Evolutionary conservation across 2,329 filamentous ascomycete genomes (phyloP), one percentile per base, ranked within the genome.

Genomic region (Monosporascus sp.): DNA sequence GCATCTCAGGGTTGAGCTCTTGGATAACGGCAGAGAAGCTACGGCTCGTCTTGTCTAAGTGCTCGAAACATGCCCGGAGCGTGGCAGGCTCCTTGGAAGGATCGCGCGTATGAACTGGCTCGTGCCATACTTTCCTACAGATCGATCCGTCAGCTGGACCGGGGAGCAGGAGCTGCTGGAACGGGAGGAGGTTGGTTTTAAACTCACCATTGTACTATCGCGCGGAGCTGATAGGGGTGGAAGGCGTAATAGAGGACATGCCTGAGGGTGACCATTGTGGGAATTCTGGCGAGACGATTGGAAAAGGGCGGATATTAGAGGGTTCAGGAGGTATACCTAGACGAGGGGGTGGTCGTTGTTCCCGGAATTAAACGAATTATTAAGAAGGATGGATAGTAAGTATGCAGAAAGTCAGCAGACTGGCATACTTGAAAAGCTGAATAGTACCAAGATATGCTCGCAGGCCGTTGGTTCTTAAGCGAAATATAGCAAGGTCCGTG

Each of bases 21-120:
- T 96, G 85, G 60, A 99, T 99, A 68, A 99, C 94, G 47, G 90
- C 81, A 50, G 87, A 80, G 72, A 99, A 99, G 70, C 91, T 97
- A 55, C 94, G 89, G 69, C 92, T 97, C 50, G 94, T 99, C 76
- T 88, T 61, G 64, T 93, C 80, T 60, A 99, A 83, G 71, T 88
- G 90, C 59, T 88, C 77, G 77, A 96, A 97, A 78, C 94, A 97
- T 78, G 85, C 79, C 70, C 83, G 82, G 57, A 95, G 80, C 17
- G 87, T 87, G 51, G 79, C 76, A 27, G 85, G 78, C 73, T 97
- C 94, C 61, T 89, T 89, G 56, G 78, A 77, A 59, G 83, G 79
- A 66, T 96, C 82, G 67, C 93, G 89, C 68, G 80, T 82, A 77
- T 97, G 90, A 20, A 96, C 90, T 14, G 94, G 88, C 59, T 96